Percentiles rank a stretch among this genome's conserved stretches.
Conservation (phyloP, 805 yeast genomes). For the Metschnikowia anglica region DNA sequence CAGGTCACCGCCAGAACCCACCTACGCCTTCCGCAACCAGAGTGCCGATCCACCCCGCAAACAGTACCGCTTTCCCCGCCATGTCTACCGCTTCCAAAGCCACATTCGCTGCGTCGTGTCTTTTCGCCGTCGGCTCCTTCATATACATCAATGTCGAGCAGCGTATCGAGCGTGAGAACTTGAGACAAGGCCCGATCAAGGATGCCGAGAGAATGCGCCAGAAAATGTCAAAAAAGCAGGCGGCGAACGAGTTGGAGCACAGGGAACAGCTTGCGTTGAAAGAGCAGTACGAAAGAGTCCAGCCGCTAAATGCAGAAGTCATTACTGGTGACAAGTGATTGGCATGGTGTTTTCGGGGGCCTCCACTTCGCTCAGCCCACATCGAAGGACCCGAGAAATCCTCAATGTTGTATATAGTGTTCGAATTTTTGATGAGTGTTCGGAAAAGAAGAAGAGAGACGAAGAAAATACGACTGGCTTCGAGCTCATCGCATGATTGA, state of each 20-base stretch:
- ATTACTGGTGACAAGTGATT: constrained; percentile 31
- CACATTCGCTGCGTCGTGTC: constrained; percentile 61
- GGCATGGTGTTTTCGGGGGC: background rate
- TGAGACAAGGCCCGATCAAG: constrained; percentile 81
- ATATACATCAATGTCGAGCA: constrained; percentile 71
- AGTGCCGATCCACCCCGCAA: background rate
- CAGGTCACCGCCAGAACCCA: too few species aligned
- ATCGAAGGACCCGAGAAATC: too few species aligned
- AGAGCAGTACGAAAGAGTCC: constrained; percentile 55
- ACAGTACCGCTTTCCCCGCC: background rate
- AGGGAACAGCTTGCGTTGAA: constrained; percentile 60
- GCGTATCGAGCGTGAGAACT: constrained; percentile 63
- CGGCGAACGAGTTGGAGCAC: constrained; percentile 62
- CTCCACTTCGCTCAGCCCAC: too few species aligned
- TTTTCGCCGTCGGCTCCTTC: constrained; percentile 58
- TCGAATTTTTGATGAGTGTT: background rate
- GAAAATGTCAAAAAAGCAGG: constrained; percentile 42
- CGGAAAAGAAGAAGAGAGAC: too few species aligned
- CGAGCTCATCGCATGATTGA: too few species aligned
- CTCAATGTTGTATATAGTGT: background rate
- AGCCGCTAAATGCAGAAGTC: constrained; percentile 51
- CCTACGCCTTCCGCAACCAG: background rate
- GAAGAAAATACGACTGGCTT: too few species aligned
- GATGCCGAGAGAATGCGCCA: constrained; percentile 65
- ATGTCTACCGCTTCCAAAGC: constrained; percentile 83